phyloP scores from a whole-genome alignment of 495 filamentous ascomycete genomes.

The Xylaria palmicola region DNA sequence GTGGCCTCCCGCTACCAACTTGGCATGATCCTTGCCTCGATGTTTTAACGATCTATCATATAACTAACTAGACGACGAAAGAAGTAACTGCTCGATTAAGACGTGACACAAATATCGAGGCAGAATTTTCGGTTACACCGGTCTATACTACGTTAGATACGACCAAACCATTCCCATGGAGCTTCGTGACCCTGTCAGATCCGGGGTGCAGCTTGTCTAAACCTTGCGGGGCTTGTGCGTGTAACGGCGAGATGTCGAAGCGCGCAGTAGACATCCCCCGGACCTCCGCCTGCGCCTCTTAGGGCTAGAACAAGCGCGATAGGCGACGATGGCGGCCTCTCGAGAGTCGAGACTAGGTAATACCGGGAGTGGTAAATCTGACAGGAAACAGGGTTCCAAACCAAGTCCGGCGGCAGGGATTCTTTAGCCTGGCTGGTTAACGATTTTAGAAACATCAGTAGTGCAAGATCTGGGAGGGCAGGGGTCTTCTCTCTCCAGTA shows the following conservation, averaged over 20 bases:
- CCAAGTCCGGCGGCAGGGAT: neutral
- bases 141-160: neutral
- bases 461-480: too few species aligned
- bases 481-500: neutral
- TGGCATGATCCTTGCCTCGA: too few species aligned
- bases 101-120: neutral
- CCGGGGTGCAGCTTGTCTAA: slow-evolving; percentile 8
- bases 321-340: slow-evolving; percentile 11
- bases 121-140: slow-evolving; percentile 8
- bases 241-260: neutral
- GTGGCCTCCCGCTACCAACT: too few species aligned
- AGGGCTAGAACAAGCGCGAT: slow-evolving; percentile 8
- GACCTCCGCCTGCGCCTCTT: neutral
- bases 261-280: too few species aligned
- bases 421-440: neutral
- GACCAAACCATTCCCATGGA: neutral
- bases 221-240: neutral
- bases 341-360: neutral
- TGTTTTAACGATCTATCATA: too few species aligned
- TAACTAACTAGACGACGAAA: neutral
- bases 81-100: neutral
- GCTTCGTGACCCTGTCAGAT: neutral
- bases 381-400: neutral
- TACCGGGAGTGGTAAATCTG: neutral
- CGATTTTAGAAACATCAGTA: neutral